Evolutionary conservation across 1,284 basidiomycete genomes (phyloP).

Genomic region (Boletus mariae): DNA sequence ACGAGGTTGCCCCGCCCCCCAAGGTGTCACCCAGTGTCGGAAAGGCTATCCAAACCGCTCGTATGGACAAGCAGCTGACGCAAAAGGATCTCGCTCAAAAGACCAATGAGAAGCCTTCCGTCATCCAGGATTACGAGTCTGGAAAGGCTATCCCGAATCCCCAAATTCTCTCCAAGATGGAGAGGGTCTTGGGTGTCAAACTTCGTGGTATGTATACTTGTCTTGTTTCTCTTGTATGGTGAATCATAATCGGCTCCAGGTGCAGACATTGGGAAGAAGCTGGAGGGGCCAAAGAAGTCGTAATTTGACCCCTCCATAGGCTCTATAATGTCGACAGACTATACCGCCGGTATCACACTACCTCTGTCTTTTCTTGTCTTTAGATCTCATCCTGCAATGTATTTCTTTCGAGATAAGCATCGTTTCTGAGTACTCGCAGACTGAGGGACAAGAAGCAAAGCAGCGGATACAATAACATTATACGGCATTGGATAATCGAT

Average conservation of each 20-base stretch:
- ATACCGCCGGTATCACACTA: slow-evolving; percentile 12
- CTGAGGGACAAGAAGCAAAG: slow-evolving; percentile 6
- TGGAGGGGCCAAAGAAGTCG: slow-evolving; percentile 73
- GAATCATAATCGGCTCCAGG: slow-evolving; percentile 39
- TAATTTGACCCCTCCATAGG: slow-evolving; percentile 39
- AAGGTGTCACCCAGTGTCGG: slow-evolving; percentile 82
- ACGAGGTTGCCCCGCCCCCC: slow-evolving; percentile 92
- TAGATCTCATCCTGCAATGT: slow-evolving; percentile 29
- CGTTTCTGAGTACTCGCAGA: slow-evolving; percentile 1
- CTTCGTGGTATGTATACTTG: slow-evolving; percentile 66
- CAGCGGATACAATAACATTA: slow-evolving; percentile 2
- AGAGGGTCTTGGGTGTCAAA: slow-evolving; percentile 88
- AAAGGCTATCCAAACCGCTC: slow-evolving; percentile 82
- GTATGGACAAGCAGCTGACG: slow-evolving; percentile 73
- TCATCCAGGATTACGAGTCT: slow-evolving; percentile 88
- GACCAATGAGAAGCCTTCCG: slow-evolving; percentile 86
- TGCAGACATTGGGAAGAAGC: slow-evolving; percentile 76
- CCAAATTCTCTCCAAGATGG: slow-evolving; percentile 88
- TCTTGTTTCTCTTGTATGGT: not conserved
- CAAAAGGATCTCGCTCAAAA: slow-evolving; percentile 95
- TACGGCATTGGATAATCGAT: not conserved
- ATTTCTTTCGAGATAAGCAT: slow-evolving; percentile 12
- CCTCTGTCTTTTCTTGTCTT: slow-evolving; percentile 6
- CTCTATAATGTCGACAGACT: slow-evolving; percentile 20
- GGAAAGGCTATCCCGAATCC: slow-evolving; percentile 89